phyloP scores from a whole-genome alignment of 2,329 filamentous ascomycete species.

The Didymella sp. region DNA sequence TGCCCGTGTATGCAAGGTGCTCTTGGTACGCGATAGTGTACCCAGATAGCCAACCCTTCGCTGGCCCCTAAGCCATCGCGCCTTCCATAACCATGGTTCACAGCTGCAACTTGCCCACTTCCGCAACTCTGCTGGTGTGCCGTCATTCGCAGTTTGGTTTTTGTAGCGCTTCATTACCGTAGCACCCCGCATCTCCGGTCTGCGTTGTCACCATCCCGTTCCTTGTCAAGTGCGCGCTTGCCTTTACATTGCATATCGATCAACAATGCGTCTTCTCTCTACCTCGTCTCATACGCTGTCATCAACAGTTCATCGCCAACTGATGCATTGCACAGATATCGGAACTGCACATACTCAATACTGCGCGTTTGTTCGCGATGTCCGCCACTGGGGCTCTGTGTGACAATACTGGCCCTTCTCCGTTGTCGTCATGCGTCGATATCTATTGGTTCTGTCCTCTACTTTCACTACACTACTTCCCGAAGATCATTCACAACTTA shows the following conservation, averaged over 20 bases:
- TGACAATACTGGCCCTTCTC: too few species aligned
- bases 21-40: constrained; percentile 8
- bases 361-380: neutral
- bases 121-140: neutral
- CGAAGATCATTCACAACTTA: too few species aligned
- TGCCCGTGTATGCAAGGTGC: constrained; percentile 11
- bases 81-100: constrained; percentile 4
- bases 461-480: too few species aligned
- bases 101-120: neutral
- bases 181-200: neutral
- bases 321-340: neutral
- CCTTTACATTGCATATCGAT: neutral
- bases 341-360: neutral
- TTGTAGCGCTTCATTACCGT: neutral
- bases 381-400: constrained; percentile 1
- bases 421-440: too few species aligned
- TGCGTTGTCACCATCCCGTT: neutral
- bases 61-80: constrained; percentile 5
- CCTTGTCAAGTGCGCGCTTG: neutral
- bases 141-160: neutral
- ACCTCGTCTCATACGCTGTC: neutral
- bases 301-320: neutral
- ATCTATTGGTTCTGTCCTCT: too few species aligned
- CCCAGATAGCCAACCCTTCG: neutral
- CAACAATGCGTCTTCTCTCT: neutral